phyloP scores from a whole-genome alignment of 2,329 filamentous ascomycete species.

The Thermomyces lanuginosus region DNA sequence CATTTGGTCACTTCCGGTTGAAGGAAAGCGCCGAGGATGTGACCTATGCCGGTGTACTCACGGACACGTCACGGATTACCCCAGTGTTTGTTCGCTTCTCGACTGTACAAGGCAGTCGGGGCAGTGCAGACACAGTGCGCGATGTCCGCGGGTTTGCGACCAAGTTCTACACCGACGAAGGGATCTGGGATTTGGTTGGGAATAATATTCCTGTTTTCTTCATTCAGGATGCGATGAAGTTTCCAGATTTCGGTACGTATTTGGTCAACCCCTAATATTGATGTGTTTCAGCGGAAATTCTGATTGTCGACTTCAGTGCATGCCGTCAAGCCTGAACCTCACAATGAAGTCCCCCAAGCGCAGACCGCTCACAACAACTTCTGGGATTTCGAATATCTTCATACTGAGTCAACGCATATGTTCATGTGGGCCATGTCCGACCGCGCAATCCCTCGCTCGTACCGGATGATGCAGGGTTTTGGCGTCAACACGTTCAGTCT shows the following conservation, averaged over 20 bases:
- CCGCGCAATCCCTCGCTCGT: constrained; percentile 55
- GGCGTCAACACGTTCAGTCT: constrained; percentile 67
- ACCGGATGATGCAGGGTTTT: constrained; percentile 74
- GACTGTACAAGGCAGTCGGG: constrained; percentile 57
- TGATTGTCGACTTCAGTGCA: constrained; percentile 20
- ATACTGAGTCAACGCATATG: constrained; percentile 62
- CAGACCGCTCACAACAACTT: constrained; percentile 60
- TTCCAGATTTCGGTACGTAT: constrained; percentile 42
- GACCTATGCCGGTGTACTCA: constrained; percentile 47
- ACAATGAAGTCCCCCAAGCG: constrained; percentile 54
- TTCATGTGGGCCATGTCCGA: constrained; percentile 67
- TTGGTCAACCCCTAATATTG: no score
- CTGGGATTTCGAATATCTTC: constrained; percentile 55
- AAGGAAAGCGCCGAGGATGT: constrained; percentile 48
- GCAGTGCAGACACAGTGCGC: constrained; percentile 66
- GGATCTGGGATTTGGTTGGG: constrained; percentile 59
- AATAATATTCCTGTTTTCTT: constrained; percentile 65
- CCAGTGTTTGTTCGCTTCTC: constrained; percentile 58
- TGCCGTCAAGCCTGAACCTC: constrained; percentile 50
- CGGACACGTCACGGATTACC: constrained; percentile 50
- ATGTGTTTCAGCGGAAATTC: no score
- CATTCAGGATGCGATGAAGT: constrained; percentile 60
- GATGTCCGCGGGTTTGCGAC: constrained; percentile 67
- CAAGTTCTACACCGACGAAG: constrained; percentile 63
- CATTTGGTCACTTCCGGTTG: constrained; percentile 51